phyloP scores from a whole-genome alignment of 1,284 basidiomycete species.

The Exobasidium cylindrosporum region DNA sequence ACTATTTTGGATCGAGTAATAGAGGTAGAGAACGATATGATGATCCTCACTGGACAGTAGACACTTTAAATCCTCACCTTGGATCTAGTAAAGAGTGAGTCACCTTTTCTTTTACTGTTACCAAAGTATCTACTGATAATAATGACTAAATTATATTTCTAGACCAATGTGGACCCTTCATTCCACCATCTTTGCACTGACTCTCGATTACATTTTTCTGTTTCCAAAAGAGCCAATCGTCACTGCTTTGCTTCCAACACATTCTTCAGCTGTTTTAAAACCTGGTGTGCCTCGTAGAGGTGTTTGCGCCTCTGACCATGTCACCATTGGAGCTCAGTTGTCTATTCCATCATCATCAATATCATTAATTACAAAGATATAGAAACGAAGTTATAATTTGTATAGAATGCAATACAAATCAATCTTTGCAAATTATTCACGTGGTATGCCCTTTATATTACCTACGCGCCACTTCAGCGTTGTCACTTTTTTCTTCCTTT shows the following conservation, averaged over 20 bases:
- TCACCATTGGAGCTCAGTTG: slow-evolving; percentile 64
- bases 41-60: slow-evolving; percentile 28
- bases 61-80: slow-evolving; percentile 34
- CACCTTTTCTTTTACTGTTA: too few species aligned
- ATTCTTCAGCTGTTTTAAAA: slow-evolving; percentile 64
- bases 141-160: too few species aligned
- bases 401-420: too few species aligned
- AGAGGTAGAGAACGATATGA: slow-evolving; percentile 43
- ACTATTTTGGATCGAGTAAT: slow-evolving; percentile 34
- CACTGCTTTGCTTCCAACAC: slow-evolving; percentile 67
- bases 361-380: too few species aligned
- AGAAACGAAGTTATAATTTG: too few species aligned
- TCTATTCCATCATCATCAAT: too few species aligned
- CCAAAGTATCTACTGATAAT: too few species aligned
- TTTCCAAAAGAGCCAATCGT: slow-evolving; percentile 57
- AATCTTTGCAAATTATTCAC: too few species aligned
- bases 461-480: too few species aligned
- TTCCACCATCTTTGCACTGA: slow-evolving; percentile 47
- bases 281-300: slow-evolving; percentile 75
- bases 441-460: too few species aligned
- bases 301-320: slow-evolving; percentile 81
- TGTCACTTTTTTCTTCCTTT: not conserved
- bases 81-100: slow-evolving; percentile 30
- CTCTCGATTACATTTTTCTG: slow-evolving; percentile 72
- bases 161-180: slow-evolving; percentile 53